A percentile compares a stretch with the other conserved stretches of the same genome.
Evolutionary conservation across 2,329 filamentous ascomycete genomes (phyloP).

Genomic region (Aureobasidium melanogenum): DNA sequence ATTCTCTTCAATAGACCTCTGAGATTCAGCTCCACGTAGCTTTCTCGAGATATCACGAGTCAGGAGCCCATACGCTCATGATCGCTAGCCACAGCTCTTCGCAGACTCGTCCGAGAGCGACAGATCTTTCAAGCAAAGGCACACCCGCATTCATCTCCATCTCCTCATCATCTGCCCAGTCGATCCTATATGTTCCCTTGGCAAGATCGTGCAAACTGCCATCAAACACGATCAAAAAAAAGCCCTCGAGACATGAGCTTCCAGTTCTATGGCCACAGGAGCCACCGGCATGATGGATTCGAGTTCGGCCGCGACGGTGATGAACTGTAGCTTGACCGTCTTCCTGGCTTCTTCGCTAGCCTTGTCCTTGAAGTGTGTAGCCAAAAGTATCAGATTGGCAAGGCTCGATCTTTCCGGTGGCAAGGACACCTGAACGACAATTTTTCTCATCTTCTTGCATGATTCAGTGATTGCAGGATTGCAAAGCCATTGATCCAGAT

Average conservation of each 20-base stretch:
- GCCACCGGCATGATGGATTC: background rate
- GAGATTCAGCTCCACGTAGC: background rate
- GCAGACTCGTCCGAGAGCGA: background rate
- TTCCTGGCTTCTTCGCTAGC: background rate
- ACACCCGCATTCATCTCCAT: background rate
- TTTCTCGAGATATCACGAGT: background rate
- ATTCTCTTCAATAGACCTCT: too few species aligned
- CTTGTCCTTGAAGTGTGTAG: background rate
- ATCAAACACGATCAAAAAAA: background rate
- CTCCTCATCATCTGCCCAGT: background rate
- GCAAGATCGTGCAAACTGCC: background rate
- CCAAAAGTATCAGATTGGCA: background rate
- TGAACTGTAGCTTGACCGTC: background rate
- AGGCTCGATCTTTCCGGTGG: background rate
- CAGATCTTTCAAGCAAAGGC: background rate
- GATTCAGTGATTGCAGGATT: background rate
- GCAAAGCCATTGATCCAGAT: background rate
- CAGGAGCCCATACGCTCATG: background rate
- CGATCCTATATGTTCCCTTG: background rate
- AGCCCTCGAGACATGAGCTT: background rate
- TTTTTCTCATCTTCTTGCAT: background rate
- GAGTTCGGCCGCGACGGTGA: background rate
- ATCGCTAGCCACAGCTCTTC: background rate
- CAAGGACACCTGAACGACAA: background rate
- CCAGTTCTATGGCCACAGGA: background rate